Conservation (phyloP, 352 stramenopile genomes). For the Halophytophthora polymorphica region DNA sequence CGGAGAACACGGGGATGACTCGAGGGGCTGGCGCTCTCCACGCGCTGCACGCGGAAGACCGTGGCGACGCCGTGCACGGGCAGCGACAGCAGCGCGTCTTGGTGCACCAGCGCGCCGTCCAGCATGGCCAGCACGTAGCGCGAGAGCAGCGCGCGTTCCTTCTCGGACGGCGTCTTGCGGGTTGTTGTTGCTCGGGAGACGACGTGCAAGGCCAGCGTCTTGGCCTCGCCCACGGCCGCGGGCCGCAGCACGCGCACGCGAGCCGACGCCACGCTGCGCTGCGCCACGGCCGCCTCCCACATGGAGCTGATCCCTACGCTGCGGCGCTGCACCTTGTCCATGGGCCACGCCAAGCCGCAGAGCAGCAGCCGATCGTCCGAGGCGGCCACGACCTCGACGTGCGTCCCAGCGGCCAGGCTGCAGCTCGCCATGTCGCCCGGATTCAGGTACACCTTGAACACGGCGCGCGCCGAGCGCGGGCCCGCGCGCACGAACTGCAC, state of each 20-base stretch:
- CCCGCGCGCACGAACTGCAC: conserved; percentile 64
- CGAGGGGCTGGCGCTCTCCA: conserved; percentile 14
- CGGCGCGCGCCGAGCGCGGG: conserved; percentile 45
- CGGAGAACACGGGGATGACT: conserved; percentile 17
- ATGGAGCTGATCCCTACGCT: conserved; percentile 65
- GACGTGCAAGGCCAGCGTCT: conserved; percentile 31
- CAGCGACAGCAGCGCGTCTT: conserved; percentile 46
- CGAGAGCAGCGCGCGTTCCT: conserved; percentile 48
- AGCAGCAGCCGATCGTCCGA: conserved; percentile 31
- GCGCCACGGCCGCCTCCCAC: conserved; percentile 51
- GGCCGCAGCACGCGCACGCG: conserved; percentile 26
- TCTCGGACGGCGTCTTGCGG: conserved; percentile 40
- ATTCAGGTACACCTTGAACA: conserved; percentile 73
- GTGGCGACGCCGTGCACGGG: conserved; percentile 57
- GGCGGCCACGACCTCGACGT: conserved; percentile 29
- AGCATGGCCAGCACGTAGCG: conserved; percentile 67
- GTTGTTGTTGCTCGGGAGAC: conserved; percentile 27
- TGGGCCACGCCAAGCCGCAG: conserved; percentile 64
- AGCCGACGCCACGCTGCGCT: conserved; percentile 18
- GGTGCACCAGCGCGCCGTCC: conserved; percentile 56
- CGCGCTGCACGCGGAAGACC: conserved; percentile 40
- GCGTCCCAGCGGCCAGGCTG: conserved; percentile 34
- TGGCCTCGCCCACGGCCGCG: conserved; percentile 14
- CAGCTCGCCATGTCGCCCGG: conserved; percentile 44
- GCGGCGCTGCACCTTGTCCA: conserved; percentile 68